Evolutionary conservation across 75 land plant species (phyloP), one percentile per base, ranked within the genome.

Genomic region (Adiantum capillusveneris): DNA sequence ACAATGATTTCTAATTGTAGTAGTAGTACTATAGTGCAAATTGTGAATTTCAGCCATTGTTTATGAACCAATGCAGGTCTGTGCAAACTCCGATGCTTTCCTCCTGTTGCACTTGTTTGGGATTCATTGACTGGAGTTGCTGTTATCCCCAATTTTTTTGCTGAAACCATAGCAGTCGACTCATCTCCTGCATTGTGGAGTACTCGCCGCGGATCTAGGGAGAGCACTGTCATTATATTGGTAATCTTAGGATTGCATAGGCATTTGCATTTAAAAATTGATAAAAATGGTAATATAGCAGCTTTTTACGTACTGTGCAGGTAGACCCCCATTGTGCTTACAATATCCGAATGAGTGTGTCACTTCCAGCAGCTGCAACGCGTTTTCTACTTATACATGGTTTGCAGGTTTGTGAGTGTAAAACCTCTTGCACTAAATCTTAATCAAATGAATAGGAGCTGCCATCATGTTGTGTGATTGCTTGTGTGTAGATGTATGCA

Each of bases 241-340:
- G 98, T 88, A 85, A n/a, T n/a, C n/a, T n/a, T n/a, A n/a, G n/a
- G n/a, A n/a, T n/a, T n/a, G n/a, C n/a, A n/a, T n/a, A n/a, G n/a
- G n/a, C n/a, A n/a, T n/a, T n/a, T n/a, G n/a, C n/a, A n/a, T n/a
- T n/a, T n/a, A n/a, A n/a, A n/a, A n/a, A n/a, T n/a, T n/a, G n/a
- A n/a, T n/a, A n/a, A n/a, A n/a, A 34, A 34, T 34, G 7, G 3
- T 9, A 34, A 34, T 34, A 5, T 34, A 3, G 7, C 9, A 34
- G 37, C 3, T 9, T 34, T 34, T 3, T 34, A 9, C n/a, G 31
- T 16, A 30, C 3, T 20, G 5, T 14, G 63, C 82, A 94, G 98
- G 86, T 81, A 17, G 98, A 94, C 45, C 98, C 98, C 21, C 98
- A 86, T 64, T 94, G 98, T 74, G 85, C 84, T 2, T 94, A 90